Base-by-base conservation (phyloP, 495 filamentous ascomycete genomes). In the Ascodesmis nigricans region DNA sequence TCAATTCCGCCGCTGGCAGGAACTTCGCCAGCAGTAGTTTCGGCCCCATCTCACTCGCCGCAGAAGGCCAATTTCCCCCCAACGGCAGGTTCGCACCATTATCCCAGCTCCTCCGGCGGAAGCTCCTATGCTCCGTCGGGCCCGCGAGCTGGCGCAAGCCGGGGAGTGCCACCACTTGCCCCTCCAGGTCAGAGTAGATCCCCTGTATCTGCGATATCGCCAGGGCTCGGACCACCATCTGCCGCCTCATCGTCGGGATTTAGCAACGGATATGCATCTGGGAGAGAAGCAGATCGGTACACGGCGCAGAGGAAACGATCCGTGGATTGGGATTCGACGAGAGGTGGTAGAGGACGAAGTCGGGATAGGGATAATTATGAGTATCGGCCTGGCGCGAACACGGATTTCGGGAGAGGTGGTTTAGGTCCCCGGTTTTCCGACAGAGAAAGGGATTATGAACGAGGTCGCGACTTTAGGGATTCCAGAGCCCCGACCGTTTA, bases 51-150 rank as follows among this genome's bases (percentile, higher is more conserved):
- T 10, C 46, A 49, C 31, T 49, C 47, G 7, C 47, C 45, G 15
- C 47, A 50, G 24, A 50, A 50, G 26, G 21, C 45, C 21, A 38
- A 41, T 7, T 50, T 50, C 34, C 22, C 45, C 7, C 28, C 28
- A n/a, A 19, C 44, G 31, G 42, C 45, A 28, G 23, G 26, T 29
- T 29, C 40, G 17, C 38, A 45, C n/a, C 45, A 50, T 19, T 33
- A 49, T 31, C 17, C 18, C 26, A 19, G 16, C 31, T 21, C 26
- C 35, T 29, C 35, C 35, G 3, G 35, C 26, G 35, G 35, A 30
- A 37, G 47, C 11, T 49, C 47, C 5, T 43, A 36, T 5, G 38
- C 46, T 22, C 47, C 47, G 7, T 44, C 47, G 14, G 47, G 46
- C 5, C 47, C 47, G 29, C 46, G 47, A 11, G 47, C 37, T 22